Evolutionary conservation across 75 land plant genomes (phyloP).

Genomic region (Ceratopteris richardii): DNA sequence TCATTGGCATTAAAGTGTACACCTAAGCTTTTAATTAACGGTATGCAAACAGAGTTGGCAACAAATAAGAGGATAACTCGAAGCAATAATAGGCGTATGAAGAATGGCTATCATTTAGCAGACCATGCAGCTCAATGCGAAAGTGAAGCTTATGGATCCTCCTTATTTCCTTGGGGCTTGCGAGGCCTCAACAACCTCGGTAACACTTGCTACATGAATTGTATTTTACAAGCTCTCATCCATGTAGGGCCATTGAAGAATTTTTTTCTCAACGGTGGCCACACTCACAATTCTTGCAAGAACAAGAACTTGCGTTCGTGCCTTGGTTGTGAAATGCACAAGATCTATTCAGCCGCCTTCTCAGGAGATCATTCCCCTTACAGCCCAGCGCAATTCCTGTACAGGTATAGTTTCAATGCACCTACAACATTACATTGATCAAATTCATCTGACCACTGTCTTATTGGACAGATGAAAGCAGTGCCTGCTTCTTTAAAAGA

Average conservation of each 20-base stretch:
- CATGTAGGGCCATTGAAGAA: conserved; percentile 82
- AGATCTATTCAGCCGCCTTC: conserved; percentile 66
- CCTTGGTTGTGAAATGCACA: conserved; percentile 76
- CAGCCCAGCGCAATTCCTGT: conserved; percentile 79
- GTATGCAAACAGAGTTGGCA: background rate
- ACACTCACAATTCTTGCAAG: conserved; percentile 48
- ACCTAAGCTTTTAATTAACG: background rate
- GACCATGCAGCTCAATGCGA: no score
- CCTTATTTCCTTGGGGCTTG: conserved; percentile 44
- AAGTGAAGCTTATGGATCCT: no score
- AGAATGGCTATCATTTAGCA: no score
- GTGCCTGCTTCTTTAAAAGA: no score
- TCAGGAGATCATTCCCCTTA: conserved; percentile 74
- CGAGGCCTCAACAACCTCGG: conserved; percentile 82
- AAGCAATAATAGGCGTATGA: no score
- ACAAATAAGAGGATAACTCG: background rate
- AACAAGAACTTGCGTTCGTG: conserved; percentile 25
- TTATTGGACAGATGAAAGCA: no score
- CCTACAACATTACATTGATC: background rate
- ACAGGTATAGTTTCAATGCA: conserved; percentile 36
- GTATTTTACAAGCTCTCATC: conserved; percentile 76
- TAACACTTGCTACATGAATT: conserved; percentile 91
- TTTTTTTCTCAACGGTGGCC: conserved; percentile 68
- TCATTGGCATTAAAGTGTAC: background rate
- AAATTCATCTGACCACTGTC: background rate